These are phyloP conservation scores for Tricholomella constricta DNA, from an alignment of 768 basidiomycete genomes.

Conservation along the genomic window DNA sequence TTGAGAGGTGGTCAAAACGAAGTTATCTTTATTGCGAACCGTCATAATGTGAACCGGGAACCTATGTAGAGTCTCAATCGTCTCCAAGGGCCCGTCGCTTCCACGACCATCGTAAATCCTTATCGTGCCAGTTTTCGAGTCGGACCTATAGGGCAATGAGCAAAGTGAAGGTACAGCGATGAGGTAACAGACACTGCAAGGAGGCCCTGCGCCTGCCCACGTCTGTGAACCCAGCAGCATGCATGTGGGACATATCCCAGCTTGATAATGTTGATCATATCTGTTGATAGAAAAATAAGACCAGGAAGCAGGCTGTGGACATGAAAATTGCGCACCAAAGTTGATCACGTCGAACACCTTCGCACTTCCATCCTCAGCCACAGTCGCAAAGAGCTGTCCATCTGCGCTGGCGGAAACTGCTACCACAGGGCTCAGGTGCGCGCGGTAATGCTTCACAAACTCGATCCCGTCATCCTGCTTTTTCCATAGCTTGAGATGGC, in stretches of 20 bases:
- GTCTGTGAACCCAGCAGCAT: constrained; percentile 93
- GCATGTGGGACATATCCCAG: constrained; percentile 83
- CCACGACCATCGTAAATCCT: constrained; percentile 94
- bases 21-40: constrained; percentile 45
- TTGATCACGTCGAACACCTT: constrained; percentile 98
- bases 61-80: constrained; percentile 76
- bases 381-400: constrained; percentile 88
- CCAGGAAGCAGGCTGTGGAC: background rate
- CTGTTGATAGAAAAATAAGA: constrained; percentile 39
- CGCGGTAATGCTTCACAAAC: constrained; percentile 97
- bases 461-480: constrained; percentile 96
- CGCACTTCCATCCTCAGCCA: constrained; percentile 88
- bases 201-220: constrained; percentile 84
- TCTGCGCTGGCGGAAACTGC: constrained; percentile 88
- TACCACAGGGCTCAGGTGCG: constrained; percentile 79
- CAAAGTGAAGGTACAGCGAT: constrained; percentile 5
- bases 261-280: constrained; percentile 99
- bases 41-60: constrained; percentile 91
- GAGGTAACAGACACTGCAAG: constrained; percentile 72
- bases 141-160: constrained; percentile 58
- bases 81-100: constrained; percentile 73
- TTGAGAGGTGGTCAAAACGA: constrained; percentile 1
- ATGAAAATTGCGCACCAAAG: constrained; percentile 67
- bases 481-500: constrained; percentile 98
- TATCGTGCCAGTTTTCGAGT: constrained; percentile 71